These are phyloP conservation scores for Cyclanthera cordifolia DNA, from an alignment of 306 rosid species.

Conservation along the genomic window DNA sequence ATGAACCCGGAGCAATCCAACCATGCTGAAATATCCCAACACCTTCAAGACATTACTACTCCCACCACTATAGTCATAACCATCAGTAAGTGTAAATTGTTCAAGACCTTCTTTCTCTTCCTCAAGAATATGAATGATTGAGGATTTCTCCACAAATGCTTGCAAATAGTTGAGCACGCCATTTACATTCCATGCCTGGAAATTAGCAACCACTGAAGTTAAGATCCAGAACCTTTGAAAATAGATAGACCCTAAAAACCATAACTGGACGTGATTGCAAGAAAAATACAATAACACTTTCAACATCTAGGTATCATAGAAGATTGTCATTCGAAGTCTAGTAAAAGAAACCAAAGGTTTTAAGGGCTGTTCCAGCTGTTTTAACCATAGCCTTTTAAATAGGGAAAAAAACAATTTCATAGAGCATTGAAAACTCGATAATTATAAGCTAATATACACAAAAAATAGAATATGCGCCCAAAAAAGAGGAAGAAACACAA, in stretches of 20 bases:
- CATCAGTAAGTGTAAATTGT: conserved; percentile 79
- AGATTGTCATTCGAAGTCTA: neutral
- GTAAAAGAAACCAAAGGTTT: neutral
- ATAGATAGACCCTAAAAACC: neutral
- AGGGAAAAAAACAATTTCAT: too few species aligned
- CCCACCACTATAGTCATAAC: conserved; percentile 80
- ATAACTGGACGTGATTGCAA: neutral
- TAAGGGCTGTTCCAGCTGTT: neutral
- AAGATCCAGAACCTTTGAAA: neutral
- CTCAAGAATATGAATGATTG: conserved; percentile 71
- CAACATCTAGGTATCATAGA: neutral
- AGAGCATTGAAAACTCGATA: too few species aligned
- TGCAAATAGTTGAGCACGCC: conserved; percentile 88
- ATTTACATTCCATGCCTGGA: conserved; percentile 84
- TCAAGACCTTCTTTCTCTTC: conserved; percentile 79
- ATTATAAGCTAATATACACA: too few species aligned
- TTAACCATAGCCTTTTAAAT: too few species aligned
- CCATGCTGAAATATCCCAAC: conserved; percentile 92
- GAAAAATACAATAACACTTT: neutral
- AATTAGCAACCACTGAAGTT: conserved; percentile 1
- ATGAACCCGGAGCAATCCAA: conserved; percentile 83
- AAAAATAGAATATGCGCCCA: too few species aligned
- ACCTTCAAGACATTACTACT: conserved; percentile 97
- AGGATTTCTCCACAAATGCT: conserved; percentile 87
- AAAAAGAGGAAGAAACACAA: too few species aligned